These are phyloP conservation scores for Ophiosphaerella korrae DNA, from an alignment of 2,329 filamentous ascomycete species.

Conservation along the genomic window DNA sequence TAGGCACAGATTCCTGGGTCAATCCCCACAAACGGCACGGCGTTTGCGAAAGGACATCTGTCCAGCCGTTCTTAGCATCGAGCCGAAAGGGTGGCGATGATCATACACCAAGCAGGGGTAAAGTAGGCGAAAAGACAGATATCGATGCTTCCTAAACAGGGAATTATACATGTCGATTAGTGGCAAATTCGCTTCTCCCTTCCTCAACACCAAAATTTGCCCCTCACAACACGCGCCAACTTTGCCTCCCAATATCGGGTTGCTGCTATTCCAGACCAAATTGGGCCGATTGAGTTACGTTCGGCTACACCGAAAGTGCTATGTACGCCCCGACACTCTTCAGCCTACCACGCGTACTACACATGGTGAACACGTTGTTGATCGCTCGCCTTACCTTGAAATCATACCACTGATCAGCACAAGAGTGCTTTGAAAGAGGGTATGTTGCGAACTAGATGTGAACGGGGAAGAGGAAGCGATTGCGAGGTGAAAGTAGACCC, in stretches of 20 bases:
- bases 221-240: constrained; percentile 10
- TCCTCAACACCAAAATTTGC: constrained; percentile 7
- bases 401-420: constrained; percentile 9
- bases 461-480: constrained; percentile 19
- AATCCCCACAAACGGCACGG: background rate
- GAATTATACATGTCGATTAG: constrained; percentile 16
- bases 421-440: background rate
- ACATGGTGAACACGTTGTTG: constrained; percentile 2
- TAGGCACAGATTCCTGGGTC: constrained; percentile 5
- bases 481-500: constrained; percentile 31
- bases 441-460: no score
- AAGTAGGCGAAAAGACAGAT: constrained; percentile 1
- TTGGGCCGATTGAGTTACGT: constrained; percentile 10
- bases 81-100: background rate
- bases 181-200: constrained; percentile 19
- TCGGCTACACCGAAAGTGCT: constrained; percentile 20
- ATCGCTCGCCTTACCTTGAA: constrained; percentile 5
- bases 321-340: background rate
- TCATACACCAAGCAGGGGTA: background rate
- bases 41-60: background rate
- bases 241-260: constrained; percentile 15
- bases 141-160: constrained; percentile 14
- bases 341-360: constrained; percentile 3
- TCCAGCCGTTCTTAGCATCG: background rate
- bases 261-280: background rate